Conservation (phyloP, 2,329 filamentous ascomycete genomes). For the Xenosphaeropsis pyriputrescens region DNA sequence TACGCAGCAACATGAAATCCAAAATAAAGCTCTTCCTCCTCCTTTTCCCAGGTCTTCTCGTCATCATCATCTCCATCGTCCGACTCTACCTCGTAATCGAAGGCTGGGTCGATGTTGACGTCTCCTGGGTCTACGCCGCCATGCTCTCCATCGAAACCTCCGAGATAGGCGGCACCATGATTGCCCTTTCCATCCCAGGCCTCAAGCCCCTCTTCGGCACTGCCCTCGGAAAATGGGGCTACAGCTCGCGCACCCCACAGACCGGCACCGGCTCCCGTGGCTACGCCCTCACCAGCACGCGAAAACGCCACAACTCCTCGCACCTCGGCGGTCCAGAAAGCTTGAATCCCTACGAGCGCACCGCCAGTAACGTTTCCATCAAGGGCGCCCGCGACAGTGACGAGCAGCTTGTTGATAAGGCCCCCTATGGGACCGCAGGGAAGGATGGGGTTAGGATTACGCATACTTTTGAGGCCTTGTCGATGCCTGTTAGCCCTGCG, state of each 20-base stretch:
- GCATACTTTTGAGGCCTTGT: no score
- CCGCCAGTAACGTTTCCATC: not conserved
- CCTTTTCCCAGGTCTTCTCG: conserved; percentile 31
- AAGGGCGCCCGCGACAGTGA: not conserved
- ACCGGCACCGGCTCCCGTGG: not conserved
- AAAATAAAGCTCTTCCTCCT: conserved; percentile 28
- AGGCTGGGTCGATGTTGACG: conserved; percentile 8
- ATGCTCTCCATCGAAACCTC: conserved; percentile 9
- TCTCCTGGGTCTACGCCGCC: conserved; percentile 10
- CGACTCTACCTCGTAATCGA: conserved; percentile 7
- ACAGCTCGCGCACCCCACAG: not conserved
- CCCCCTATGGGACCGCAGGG: no score
- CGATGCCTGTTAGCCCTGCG: no score
- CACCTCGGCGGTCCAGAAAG: not conserved
- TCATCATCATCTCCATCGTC: conserved; percentile 2
- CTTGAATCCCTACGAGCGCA: not conserved
- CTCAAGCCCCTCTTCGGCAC: not conserved
- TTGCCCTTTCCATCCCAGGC: conserved; percentile 10
- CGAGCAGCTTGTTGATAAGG: not conserved
- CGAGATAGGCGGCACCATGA: conserved; percentile 10
- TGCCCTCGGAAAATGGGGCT: not conserved
- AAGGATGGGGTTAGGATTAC: no score
- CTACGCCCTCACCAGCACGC: not conserved
- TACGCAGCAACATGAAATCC: conserved; percentile 27
- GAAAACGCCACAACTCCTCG: no score